Percentiles rank a stretch among this genome's conserved stretches.
Conservation (phyloP, 331 rosid genomes). For the Erythrophleum ivorense region DNA sequence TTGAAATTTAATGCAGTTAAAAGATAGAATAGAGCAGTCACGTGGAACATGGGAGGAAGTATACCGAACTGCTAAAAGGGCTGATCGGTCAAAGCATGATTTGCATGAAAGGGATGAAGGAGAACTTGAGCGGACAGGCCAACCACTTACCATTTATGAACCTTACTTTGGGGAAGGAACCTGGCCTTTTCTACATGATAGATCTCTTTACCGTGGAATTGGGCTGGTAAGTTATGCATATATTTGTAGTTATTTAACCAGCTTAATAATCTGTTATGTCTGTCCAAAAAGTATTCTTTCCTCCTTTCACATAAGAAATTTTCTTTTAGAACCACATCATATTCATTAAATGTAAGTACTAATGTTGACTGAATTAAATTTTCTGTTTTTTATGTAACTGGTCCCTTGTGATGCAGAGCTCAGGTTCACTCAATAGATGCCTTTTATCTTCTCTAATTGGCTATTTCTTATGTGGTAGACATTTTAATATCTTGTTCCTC, state of each 20-base stretch:
- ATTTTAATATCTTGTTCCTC: not conserved
- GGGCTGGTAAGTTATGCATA: constrained; percentile 71
- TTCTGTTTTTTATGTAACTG: constrained; percentile 7
- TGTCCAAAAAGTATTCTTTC: not conserved
- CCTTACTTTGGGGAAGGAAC: constrained; percentile 93
- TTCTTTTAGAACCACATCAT: constrained; percentile 1
- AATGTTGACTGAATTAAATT: not conserved
- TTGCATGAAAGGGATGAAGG: constrained; percentile 96
- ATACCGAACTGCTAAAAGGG: constrained; percentile 78
- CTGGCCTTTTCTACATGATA: constrained; percentile 88
- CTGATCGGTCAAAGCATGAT: constrained; percentile 82
- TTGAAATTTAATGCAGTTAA: constrained; percentile 65
- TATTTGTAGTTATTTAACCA: not conserved
- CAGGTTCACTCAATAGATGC: constrained; percentile 14
- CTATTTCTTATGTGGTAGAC: not conserved
- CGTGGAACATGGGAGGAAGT: constrained; percentile 96
- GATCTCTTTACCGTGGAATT: constrained; percentile 88
- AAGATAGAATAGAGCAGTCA: constrained; percentile 85
- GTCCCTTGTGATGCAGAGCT: not conserved
- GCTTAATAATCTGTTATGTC: not conserved
- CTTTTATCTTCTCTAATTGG: not conserved
- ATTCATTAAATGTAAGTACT: constrained; percentile 22
- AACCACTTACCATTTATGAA: constrained; percentile 89
- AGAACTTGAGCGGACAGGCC: constrained; percentile 97
- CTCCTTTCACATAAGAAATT: not conserved